phyloP scores from a whole-genome alignment of 2,329 filamentous ascomycete genomes.

The Coleophoma eucalyptorum region DNA sequence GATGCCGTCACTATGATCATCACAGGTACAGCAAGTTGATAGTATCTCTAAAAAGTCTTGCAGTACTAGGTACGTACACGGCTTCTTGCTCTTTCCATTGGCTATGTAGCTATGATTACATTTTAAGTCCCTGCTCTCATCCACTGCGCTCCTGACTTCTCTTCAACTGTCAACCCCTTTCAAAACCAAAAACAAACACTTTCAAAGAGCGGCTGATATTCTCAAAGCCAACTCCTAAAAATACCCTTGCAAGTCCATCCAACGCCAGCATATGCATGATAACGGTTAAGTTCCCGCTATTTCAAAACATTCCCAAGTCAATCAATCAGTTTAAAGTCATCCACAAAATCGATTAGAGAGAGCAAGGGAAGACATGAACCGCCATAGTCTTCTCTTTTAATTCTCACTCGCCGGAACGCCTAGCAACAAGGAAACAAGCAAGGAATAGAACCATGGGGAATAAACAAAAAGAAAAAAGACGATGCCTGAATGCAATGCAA shows the following conservation, averaged over 20 bases:
- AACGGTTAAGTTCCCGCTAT: not conserved
- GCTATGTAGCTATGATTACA: conserved; percentile 2
- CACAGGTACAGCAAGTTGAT: too few relatives aligned
- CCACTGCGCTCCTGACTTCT: not conserved
- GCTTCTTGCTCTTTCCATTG: not conserved
- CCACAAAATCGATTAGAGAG: too few relatives aligned
- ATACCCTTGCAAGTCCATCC: not conserved
- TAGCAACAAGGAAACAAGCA: not conserved
- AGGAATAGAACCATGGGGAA: not conserved
- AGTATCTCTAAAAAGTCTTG: too few relatives aligned
- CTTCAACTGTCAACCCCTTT: not conserved
- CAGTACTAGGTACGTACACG: too few relatives aligned
- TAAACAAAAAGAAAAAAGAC: not conserved
- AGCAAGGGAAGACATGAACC: too few relatives aligned
- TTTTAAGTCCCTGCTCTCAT: not conserved
- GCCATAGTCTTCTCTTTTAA: not conserved
- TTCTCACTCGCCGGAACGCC: not conserved
- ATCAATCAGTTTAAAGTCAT: too few relatives aligned
- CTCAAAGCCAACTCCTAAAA: not conserved
- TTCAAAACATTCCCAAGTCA: not conserved
- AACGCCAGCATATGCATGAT: conserved; percentile 1
- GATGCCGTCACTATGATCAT: too few relatives aligned
- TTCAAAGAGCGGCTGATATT: not conserved
- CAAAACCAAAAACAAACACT: not conserved
- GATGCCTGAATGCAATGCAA: not conserved